Base-by-base conservation (phyloP, 768 basidiomycete genomes). In the Mycena leptocephala region DNA sequence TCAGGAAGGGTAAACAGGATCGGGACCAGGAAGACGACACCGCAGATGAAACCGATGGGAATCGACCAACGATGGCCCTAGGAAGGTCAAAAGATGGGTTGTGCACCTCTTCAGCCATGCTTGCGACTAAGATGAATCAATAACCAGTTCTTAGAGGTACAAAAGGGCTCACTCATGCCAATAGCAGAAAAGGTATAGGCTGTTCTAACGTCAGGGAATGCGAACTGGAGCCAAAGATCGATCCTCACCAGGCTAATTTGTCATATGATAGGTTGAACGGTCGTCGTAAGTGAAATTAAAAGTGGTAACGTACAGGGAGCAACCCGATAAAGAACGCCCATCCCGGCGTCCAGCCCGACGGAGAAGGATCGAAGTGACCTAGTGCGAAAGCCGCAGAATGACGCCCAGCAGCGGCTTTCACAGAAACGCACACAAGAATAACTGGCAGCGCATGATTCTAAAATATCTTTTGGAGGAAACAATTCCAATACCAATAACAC, bases 301-400 rank as follows among this genome's bases (percentile, higher is more conserved):
- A 10, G 24, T 6, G 59, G 3, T 7, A 56, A 67, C 88, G 73
- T 84, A 92, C 91, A 53, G 90, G 91, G 28, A 92, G 86, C 26
- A 93, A 79, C 37, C 93, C 93, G 39, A 93, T 91, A 81, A 93
- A 94, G 80, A 93, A 94, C 0, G 92, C 87, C 92, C 92, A 94
- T 37, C 91, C 93, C 16, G 91, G 87, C 2, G 88, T 88, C 93
- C 93, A 94, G 8, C 93, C 93, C 0, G 93, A 91, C n/a, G 85
- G 82, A n/a, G 92, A 89, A 1, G 90, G 85, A 78, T 93, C 89
- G 68, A 93, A 94, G 72, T 90, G 87, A 13, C 88, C 88, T 2
- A 94, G 85, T 0, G 90, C 93, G 78, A 89, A 94, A 1, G 88
- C 83, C 0, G 88, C 90, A 16, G 92, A 86, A 62, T 88, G 89